A percentile compares a stretch with the other conserved stretches of the same genome.
phyloP scores from a whole-genome alignment of 345 rosid genomes.

The Moricandia moricandioides region DNA sequence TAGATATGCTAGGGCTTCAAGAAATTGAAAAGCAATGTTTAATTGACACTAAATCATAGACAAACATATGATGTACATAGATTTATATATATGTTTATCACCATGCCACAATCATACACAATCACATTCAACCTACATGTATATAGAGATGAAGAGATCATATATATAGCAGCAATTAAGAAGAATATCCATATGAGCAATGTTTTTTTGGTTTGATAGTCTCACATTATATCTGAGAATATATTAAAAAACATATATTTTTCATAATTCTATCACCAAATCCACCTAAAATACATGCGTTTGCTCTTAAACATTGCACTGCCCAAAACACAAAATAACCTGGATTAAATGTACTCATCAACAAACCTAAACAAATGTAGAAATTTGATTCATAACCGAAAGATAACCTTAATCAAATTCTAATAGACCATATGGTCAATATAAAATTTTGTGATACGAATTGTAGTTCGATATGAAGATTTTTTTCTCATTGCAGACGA shows the following conservation, averaged over 20 bases:
- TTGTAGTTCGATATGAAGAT: slow-evolving; percentile 22
- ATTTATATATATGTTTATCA: background rate
- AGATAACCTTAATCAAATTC: slow-evolving; percentile 13
- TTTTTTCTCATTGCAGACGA: slow-evolving; percentile 26
- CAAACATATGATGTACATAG: background rate
- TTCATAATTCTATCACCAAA: slow-evolving; percentile 10
- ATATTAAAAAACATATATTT: slow-evolving; percentile 1
- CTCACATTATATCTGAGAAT: slow-evolving; percentile 16
- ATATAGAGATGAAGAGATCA: background rate
- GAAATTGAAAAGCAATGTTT: slow-evolving; percentile 11
- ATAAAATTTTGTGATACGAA: background rate
- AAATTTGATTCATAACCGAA: background rate
- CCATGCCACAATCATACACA: slow-evolving; percentile 11
- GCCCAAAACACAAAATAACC: slow-evolving; percentile 20
- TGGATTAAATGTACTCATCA: slow-evolving; percentile 12
- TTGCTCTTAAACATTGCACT: slow-evolving; percentile 27
- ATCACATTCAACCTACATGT: background rate
- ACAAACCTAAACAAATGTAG: slow-evolving; percentile 4
- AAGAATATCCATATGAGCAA: slow-evolving; percentile 19
- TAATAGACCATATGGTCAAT: background rate
- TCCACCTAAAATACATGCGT: background rate
- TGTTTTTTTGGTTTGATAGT: background rate
- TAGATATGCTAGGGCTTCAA: slow-evolving; percentile 22
- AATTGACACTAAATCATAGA: slow-evolving; percentile 9
- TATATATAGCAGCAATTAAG: slow-evolving; percentile 1